phyloP scores from a whole-genome alignment of 83 land plant genomes.

The Larix sibirica region DNA sequence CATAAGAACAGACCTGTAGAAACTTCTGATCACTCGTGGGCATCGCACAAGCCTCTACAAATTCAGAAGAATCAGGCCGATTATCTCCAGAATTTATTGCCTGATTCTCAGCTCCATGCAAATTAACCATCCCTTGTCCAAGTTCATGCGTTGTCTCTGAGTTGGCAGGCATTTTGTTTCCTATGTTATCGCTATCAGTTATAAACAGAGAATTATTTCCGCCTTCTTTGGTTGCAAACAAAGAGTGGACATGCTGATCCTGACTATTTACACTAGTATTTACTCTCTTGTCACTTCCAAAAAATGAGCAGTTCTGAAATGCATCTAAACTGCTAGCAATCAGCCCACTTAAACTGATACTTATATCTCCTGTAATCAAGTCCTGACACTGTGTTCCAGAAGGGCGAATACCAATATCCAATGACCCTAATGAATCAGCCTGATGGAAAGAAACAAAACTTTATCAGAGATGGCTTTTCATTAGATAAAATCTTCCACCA shows the following conservation, averaged over 20 bases:
- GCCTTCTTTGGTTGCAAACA: background rate
- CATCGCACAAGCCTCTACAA: background rate
- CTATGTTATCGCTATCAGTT: conserved; percentile 5
- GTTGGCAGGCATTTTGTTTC: background rate
- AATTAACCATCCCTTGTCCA: background rate
- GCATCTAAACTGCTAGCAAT: conserved; percentile 70
- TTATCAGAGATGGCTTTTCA: background rate
- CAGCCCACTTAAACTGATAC: conserved; percentile 46
- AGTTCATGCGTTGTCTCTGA: conserved; percentile 1
- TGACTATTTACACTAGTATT: conserved; percentile 14
- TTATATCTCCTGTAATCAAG: conserved; percentile 37
- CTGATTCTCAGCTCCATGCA: conserved; percentile 7
- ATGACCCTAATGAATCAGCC: conserved; percentile 71
- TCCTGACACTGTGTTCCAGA: conserved; percentile 38
- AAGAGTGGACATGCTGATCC: conserved; percentile 5
- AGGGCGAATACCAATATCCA: conserved; percentile 57
- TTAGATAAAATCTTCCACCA: background rate
- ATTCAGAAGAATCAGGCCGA: background rate
- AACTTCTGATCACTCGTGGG: background rate
- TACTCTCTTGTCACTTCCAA: conserved; percentile 52
- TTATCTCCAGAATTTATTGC: background rate
- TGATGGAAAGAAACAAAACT: conserved; percentile 24
- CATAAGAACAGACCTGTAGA: background rate
- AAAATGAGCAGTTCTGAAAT: conserved; percentile 56
- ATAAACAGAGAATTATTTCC: conserved; percentile 14